Evolutionary conservation across 139 green algal species (phyloP).

Genomic region (Chlorella sorokiniana): DNA sequence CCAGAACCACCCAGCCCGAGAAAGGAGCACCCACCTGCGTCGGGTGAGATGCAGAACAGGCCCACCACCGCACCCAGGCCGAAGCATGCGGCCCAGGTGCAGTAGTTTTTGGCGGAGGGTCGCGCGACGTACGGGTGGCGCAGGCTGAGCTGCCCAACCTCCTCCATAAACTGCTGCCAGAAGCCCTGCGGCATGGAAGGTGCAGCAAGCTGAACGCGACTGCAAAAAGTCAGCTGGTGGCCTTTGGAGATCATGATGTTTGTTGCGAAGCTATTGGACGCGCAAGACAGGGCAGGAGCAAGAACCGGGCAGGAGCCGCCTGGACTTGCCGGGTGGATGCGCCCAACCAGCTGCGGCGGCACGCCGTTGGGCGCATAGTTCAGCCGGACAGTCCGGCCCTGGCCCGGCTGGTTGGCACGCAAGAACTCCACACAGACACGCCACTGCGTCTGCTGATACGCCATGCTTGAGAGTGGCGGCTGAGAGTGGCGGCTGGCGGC

Average conservation of each 20-base stretch:
- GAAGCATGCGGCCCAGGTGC: conserved; percentile 36
- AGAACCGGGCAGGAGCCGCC: background rate
- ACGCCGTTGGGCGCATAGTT: conserved; percentile 34
- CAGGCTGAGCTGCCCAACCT: conserved; percentile 30
- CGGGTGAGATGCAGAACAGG: conserved; percentile 5
- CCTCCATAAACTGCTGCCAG: conserved; percentile 30
- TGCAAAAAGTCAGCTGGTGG: no score
- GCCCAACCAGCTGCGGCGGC: conserved; percentile 31
- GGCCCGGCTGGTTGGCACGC: conserved; percentile 21
- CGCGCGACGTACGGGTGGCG: conserved; percentile 37
- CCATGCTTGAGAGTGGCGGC: background rate
- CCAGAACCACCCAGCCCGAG: no score
- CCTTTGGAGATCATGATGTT: background rate
- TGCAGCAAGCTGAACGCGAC: background rate
- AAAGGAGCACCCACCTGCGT: background rate
- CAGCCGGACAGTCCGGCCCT: conserved; percentile 39
- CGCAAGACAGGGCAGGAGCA: background rate
- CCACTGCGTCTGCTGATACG: conserved; percentile 36
- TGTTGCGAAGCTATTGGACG: no score
- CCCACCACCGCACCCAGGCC: conserved; percentile 35
- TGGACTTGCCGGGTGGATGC: conserved; percentile 19
- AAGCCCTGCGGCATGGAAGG: conserved; percentile 8
- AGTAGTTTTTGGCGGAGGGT: conserved; percentile 11
- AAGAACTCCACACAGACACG: conserved; percentile 51
- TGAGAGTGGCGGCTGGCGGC: background rate